phyloP scores from a whole-genome alignment of 2,329 filamentous ascomycete genomes.

The Exserohilum turcica region DNA sequence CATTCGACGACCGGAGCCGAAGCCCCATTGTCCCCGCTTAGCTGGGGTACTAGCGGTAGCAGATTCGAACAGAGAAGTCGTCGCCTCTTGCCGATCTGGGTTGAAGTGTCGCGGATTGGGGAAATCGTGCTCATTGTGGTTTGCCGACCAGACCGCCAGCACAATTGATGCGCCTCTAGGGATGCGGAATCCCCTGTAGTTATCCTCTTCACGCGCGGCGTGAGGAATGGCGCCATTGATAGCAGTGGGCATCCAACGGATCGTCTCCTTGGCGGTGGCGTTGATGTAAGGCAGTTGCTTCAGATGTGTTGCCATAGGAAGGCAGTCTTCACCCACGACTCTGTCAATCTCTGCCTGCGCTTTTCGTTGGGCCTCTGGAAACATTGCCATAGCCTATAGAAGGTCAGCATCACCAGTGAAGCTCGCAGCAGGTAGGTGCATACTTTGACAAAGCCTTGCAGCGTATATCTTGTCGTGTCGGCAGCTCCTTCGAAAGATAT shows the following conservation, averaged over 20 bases:
- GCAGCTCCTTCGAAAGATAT: conserved; percentile 4
- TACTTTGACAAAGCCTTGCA: conserved; percentile 2
- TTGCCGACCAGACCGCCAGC: conserved; percentile 38
- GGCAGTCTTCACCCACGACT: background rate
- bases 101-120: conserved; percentile 23
- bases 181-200: conserved; percentile 21
- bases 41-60: conserved; percentile 14
- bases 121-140: conserved; percentile 19
- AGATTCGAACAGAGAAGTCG: conserved; percentile 16
- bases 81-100: conserved; percentile 23
- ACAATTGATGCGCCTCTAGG: conserved; percentile 43
- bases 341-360: background rate
- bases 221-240: conserved; percentile 12
- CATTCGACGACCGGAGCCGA: conserved; percentile 46
- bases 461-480: conserved; percentile 1
- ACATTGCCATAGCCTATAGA: background rate
- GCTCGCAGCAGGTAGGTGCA: no score
- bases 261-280: conserved; percentile 27
- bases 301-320: conserved; percentile 14
- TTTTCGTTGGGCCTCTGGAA: background rate
- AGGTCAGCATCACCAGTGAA: no score
- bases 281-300: conserved; percentile 25
- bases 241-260: conserved; percentile 20
- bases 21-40: conserved; percentile 43
- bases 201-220: conserved; percentile 8